Base-by-base conservation (phyloP, 1,284 basidiomycete genomes). In the Ustilago cynodontis region DNA sequence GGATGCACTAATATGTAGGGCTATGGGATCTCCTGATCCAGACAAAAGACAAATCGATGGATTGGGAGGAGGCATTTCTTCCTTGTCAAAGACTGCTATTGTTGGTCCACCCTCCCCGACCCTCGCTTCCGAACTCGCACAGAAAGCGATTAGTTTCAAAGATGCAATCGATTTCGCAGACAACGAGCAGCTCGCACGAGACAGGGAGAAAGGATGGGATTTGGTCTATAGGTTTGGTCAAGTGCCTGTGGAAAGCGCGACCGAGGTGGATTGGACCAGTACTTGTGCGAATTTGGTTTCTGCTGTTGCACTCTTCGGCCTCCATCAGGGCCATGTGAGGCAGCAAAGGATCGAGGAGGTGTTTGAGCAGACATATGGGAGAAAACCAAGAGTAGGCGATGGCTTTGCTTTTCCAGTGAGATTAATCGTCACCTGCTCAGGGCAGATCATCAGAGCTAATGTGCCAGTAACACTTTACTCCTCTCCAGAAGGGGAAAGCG, bases 71-170 rank as follows among this genome's bases (percentile, higher is more conserved):
- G 93, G 93, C 2, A 88, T 92, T 35, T 92, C 91, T 6, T 92
- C 91, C 59, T 88, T 93, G 6, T 93, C 92, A 55, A 94, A 94
- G 83, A 90, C 93, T n/a, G 91, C 90, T 73, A 89, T 94, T 33
- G 90, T 94, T 14, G 78, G 78, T 4, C 57, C 75, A 9, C 80
- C 82, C 1, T 59, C 69, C 16, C 10, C 63, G 0, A 33, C 37
- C 1, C 59, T 77, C 6, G 35, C 56, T 5, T 35, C 50, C 1
- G 49, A 28, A 7, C 53, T 76, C 14, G 31, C 14, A 0, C 6
- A 31, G 1, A 1, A 31, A 0, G 18, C 14, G 2, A 50, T 4
- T 1, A 18, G 49, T 16, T 69, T 66, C 31, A 57, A 59, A 13
- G 79, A 82, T 4, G 81, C 71, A 7, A 57, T 80, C 7, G 51